These are phyloP conservation scores for Osmanthus fragrans DNA, from an alignment of 257 asterid species.

Conservation along the genomic window DNA sequence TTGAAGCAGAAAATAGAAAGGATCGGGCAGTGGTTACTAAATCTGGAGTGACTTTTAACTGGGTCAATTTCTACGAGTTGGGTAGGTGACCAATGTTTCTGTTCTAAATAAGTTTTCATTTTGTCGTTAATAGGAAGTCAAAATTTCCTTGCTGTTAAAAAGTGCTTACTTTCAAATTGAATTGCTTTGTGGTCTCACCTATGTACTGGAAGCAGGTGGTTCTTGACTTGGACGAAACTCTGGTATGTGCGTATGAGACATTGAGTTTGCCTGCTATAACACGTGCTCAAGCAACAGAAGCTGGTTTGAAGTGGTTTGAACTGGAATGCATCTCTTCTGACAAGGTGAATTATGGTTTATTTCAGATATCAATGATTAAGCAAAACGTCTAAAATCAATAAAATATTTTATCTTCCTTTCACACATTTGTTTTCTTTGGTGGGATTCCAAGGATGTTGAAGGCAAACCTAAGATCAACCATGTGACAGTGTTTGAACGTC, in stretches of 20 bases:
- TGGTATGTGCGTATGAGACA: slow-evolving; percentile 86
- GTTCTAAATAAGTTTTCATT: neutral
- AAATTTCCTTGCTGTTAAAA: neutral
- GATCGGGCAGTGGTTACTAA: neutral
- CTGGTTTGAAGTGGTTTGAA: slow-evolving; percentile 86
- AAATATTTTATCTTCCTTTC: neutral
- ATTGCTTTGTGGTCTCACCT: slow-evolving; percentile 12
- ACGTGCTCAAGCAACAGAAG: slow-evolving; percentile 83
- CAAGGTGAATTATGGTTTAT: slow-evolving; percentile 45
- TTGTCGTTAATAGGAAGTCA: neutral
- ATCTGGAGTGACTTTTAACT: neutral
- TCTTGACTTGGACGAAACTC: slow-evolving; percentile 94
- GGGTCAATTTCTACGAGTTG: neutral
- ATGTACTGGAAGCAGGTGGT: slow-evolving; percentile 63
- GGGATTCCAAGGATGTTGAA: slow-evolving; percentile 60
- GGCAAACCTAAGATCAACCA: slow-evolving; percentile 88
- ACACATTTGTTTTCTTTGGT: slow-evolving; percentile 7
- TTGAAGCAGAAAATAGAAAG: neutral
- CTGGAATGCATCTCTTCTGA: slow-evolving; percentile 64
- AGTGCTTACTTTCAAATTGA: neutral
- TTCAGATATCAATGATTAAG: slow-evolving; percentile 3
- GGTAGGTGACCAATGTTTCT: slow-evolving; percentile 1
- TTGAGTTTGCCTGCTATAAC: slow-evolving; percentile 66
- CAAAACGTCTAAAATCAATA: neutral
- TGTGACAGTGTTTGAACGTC: slow-evolving; percentile 96